Evolutionary conservation across 768 basidiomycete genomes (phyloP).

Genomic region (Gymnopilus junonius): DNA sequence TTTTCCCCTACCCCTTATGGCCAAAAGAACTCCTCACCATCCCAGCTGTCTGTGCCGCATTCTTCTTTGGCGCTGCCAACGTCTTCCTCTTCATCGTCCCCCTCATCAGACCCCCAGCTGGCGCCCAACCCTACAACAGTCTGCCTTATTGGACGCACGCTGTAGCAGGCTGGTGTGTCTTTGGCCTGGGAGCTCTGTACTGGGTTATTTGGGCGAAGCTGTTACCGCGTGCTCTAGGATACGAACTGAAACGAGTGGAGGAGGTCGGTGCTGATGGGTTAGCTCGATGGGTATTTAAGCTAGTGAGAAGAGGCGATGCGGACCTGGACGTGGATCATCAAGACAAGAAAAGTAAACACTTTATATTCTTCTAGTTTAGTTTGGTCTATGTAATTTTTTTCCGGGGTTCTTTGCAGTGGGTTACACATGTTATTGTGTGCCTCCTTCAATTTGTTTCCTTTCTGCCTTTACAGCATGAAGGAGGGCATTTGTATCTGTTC

Average conservation of each 20-base stretch:
- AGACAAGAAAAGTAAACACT: not conserved
- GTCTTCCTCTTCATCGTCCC: conserved; percentile 62
- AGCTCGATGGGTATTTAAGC: conserved; percentile 25
- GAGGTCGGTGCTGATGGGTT: conserved; percentile 38
- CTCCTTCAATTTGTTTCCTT: too few relatives aligned
- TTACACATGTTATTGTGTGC: too few relatives aligned
- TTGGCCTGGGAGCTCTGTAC: conserved; percentile 35
- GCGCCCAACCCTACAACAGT: conserved; percentile 47
- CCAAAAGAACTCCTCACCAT: conserved; percentile 10
- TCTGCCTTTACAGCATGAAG: too few relatives aligned
- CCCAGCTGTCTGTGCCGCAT: conserved; percentile 27
- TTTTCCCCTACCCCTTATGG: conserved; percentile 18
- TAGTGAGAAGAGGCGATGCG: not conserved
- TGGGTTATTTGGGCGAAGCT: conserved; percentile 11
- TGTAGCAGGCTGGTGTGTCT: conserved; percentile 42
- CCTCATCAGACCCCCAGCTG: conserved; percentile 52
- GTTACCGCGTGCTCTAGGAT: conserved; percentile 30
- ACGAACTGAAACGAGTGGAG: conserved; percentile 33
- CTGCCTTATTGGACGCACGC: conserved; percentile 63
- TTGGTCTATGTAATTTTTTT: not conserved
- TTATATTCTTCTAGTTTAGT: not conserved
- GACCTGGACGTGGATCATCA: not conserved
- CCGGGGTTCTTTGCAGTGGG: too few relatives aligned
- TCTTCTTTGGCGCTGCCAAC: conserved; percentile 62
- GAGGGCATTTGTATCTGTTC: too few relatives aligned